Evolutionary conservation across 2,329 filamentous ascomycete genomes (phyloP), one percentile per base, ranked within the genome.

Genomic region (Ophiostoma novo-ulmi): DNA sequence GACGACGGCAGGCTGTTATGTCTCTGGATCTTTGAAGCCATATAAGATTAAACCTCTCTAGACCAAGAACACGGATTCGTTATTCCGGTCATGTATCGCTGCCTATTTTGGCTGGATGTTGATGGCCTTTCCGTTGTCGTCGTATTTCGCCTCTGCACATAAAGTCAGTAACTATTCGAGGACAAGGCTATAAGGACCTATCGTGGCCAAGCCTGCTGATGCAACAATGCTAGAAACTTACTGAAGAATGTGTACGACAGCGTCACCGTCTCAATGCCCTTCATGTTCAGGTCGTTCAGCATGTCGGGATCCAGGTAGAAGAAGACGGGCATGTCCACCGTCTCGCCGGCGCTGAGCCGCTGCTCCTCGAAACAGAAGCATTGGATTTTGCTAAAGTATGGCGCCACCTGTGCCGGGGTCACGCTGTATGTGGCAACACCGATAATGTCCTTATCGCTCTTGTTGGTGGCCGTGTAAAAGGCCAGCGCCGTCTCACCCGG

Each of bases 321-420:
- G 81, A 99, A 99, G 0, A 99, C 96, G 0, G 95, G 96, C 96
- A 99, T 99, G 80, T 99, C 95, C 70, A 99, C 95, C 64, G 93
- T 95, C 85, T 99, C 96, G 64, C 94, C 94, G 6, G 94, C 94
- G 78, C 95, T 94, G 74, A 99, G 81, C 73, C 96, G 86, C 85
- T 99, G 95, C 81, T 93, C 94, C 82, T 99, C 95, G 77, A 99
- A 99, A 80, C 95, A 99, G 81, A 99, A 99, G 78, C 95, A 99
- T 81, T 99, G 95, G 65, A 99, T 99, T 86, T 99, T 99, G 87
- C 92, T 96, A 78, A 99, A 99, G 80, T 99, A 99, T 1, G 93
- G 94, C 63, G 95, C 94, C 64, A 97, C 94, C 81, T 99, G 95
- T 3, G 88, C 95, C 0, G 95, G 95, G 2, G 94, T 97, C 39